Conservation (phyloP, 2,329 filamentous ascomycete genomes). For the Aplosporella prunicola region DNA sequence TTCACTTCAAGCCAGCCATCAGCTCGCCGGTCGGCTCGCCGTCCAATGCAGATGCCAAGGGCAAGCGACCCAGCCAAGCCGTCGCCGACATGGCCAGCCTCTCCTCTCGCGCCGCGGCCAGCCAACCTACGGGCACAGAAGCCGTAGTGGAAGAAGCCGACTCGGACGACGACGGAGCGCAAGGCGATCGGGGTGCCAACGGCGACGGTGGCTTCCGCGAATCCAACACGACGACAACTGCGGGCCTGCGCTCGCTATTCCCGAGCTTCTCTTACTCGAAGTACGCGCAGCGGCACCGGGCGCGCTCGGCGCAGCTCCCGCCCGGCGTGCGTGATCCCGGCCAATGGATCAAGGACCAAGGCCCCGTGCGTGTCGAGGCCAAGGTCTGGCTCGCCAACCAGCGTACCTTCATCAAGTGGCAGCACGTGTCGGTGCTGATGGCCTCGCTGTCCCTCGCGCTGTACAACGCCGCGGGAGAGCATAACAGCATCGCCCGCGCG, state of each 20-base stretch:
- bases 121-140: conserved; percentile 14
- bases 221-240: conserved; percentile 40
- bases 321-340: conserved; percentile 80
- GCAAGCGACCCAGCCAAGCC: conserved; percentile 23
- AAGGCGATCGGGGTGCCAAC: conserved; percentile 21
- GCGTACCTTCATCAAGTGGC: conserved; percentile 97
- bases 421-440: conserved; percentile 84
- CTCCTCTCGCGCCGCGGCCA: conserved; percentile 16
- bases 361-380: conserved; percentile 84
- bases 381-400: conserved; percentile 99
- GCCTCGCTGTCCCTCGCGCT: conserved; percentile 74
- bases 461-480: conserved; percentile 74
- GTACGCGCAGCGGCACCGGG: conserved; percentile 46
- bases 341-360: conserved; percentile 88
- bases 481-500: conserved; percentile 62
- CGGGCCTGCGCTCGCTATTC: conserved; percentile 59
- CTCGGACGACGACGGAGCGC: conserved; percentile 40
- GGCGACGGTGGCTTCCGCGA: conserved; percentile 20
- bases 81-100: conserved; percentile 13
- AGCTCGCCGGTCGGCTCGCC: conserved; percentile 62
- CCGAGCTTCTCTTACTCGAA: conserved; percentile 75
- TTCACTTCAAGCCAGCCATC: conserved; percentile 48
- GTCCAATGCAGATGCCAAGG: conserved; percentile 47
- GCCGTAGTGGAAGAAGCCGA: conserved; percentile 37
- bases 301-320: conserved; percentile 52